Base-by-base conservation (phyloP, 2,329 filamentous ascomycete genomes). In the Alternaria sp. region DNA sequence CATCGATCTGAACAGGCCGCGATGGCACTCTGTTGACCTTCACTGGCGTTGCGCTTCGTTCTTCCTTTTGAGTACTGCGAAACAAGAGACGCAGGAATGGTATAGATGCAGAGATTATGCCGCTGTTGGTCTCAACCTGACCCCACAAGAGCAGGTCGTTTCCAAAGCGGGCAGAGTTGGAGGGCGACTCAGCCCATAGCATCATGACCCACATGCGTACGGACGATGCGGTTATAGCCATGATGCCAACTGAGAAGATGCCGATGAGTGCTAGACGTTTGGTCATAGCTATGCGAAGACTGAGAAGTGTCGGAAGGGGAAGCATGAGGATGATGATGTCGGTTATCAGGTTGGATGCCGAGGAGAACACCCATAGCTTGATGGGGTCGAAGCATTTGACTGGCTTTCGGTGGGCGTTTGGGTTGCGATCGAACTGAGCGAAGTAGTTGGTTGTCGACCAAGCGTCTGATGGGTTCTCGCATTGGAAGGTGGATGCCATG, bases 221-320 rank as follows among this genome's bases (percentile, higher is more conserved):
- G 17, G 77, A 77, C 6, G 73, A 77, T 3, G 78, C 77, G 3
- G 77, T 64, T 15, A 79, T 77, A 19, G 77, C 77, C 64, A 80
- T 70, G 59, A 79, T 68, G 25, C 78, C 77, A 15, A 79, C 67
- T 3, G 72, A 73, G 65, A 80, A 79, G 51, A 79, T 77, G 11
- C 72, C 75, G 9, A 79, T 68, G n/a, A 90, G 80, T 0, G 85
- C 86, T 13, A 85, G 72, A 57, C 87, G 86, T 59, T 86, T 84
- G 4, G 79, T 79, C 5, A 71, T 73, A 0, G 85, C 83, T 7
- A 87, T 84, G 59, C 84, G 79, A 4, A 87, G 79, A 3, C 78
- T 78, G 0, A 81, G 73, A 26, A 85, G 77, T 49, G 84, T 78
- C 0, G 83, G 82, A 15, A 85, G 80, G 0, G 83, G 83, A 3